A percentile compares a stretch with the other conserved stretches of the same genome.
phyloP scores from a whole-genome alignment of 225 moss, liverwort and hornwort species.

The Climacium dendroides region DNA sequence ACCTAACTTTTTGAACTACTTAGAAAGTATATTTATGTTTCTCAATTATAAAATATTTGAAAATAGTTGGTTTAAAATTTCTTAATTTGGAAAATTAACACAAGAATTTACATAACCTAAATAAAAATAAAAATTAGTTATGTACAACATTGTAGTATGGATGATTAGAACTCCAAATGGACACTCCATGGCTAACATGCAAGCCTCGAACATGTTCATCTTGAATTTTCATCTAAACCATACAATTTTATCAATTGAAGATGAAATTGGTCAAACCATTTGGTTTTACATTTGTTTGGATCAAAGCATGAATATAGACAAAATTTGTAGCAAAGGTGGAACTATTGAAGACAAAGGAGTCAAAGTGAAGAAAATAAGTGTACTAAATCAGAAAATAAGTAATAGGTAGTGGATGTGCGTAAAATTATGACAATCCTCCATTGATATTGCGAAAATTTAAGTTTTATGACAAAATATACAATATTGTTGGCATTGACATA shows the following conservation, averaged over 20 bases:
- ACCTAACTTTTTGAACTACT: neutral
- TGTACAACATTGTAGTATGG: too few species aligned
- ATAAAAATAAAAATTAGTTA: too few species aligned
- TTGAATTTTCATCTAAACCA: neutral
- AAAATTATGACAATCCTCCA: neutral
- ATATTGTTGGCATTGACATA: neutral
- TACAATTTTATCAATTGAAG: neutral
- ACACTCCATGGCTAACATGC: neutral
- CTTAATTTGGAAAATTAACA: neutral
- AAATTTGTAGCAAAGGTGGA: fast-evolving
- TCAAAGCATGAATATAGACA: neutral
- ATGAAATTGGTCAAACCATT: too few species aligned
- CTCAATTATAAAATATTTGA: neutral
- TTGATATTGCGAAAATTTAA: neutral
- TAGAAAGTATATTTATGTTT: neutral
- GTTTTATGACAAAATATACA: fast-evolving
- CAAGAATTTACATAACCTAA: too few species aligned
- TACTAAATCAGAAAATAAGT: fast-evolving
- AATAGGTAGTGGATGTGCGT: fast-evolving
- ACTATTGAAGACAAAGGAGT: too few species aligned
- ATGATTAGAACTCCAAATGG: neutral
- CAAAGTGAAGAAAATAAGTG: fast-evolving
- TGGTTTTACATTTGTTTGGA: fast-evolving
- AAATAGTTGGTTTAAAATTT: neutral
- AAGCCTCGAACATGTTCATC: neutral